A percentile compares a stretch with the other conserved stretches of the same genome.
These are phyloP conservation scores for Coniosporium apollinis DNA, from an alignment of 495 filamentous ascomycete genomes.

Conservation along the genomic window DNA sequence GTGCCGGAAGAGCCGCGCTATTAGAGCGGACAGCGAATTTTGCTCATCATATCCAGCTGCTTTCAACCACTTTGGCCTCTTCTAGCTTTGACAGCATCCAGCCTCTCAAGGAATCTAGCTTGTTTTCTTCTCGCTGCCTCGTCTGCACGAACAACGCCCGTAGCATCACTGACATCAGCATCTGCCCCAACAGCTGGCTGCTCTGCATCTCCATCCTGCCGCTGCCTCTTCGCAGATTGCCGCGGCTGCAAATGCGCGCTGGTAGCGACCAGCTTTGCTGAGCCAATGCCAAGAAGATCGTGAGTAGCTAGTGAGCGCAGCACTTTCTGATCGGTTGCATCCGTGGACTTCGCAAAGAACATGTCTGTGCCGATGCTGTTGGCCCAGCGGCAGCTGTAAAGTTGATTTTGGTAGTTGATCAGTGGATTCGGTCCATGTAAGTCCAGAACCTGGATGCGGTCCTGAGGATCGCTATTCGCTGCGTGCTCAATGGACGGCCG, in stretches of 20 bases:
- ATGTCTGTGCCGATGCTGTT: conserved; percentile 67
- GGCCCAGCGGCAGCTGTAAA: conserved; percentile 63
- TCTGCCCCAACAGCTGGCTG: conserved; percentile 1
- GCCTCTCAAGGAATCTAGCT: conserved; percentile 6
- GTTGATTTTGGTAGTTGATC: conserved; percentile 52
- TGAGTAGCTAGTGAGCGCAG: conserved; percentile 22
- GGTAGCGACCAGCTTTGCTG: conserved; percentile 23
- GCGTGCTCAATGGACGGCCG: neutral
- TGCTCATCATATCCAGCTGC: no score
- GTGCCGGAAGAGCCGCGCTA: no score
- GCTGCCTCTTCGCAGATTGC: no score
- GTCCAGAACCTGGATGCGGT: conserved; percentile 59
- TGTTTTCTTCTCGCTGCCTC: conserved; percentile 28
- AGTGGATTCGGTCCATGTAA: conserved; percentile 57
- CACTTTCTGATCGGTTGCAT: neutral
- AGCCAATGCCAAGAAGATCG: conserved; percentile 25
- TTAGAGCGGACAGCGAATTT: no score
- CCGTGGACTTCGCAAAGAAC: conserved; percentile 38
- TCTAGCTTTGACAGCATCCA: neutral
- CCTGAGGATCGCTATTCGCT: neutral
- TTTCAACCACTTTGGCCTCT: no score
- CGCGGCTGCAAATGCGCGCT: conserved; percentile 10
- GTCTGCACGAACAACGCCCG: conserved; percentile 19
- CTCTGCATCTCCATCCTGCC: conserved; percentile 17
- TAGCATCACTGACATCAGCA: conserved; percentile 16